A percentile compares a stretch with the other conserved stretches of the same genome.
These are phyloP conservation scores for Arthroderma sp. DNA, from an alignment of 2,329 filamentous ascomycete species.

Conservation along the genomic window DNA sequence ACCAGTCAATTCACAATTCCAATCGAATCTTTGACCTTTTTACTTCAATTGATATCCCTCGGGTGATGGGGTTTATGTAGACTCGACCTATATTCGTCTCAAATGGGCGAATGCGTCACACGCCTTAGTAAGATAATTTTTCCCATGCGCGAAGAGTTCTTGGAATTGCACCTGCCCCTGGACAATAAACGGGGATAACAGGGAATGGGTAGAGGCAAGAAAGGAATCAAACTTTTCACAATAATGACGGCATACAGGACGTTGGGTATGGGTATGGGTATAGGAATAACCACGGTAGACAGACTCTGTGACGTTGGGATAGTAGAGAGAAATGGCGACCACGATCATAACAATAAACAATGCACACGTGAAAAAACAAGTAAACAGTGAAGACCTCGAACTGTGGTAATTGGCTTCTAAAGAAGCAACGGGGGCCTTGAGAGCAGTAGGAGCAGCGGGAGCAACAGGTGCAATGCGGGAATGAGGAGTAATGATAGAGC, in stretches of 20 bases:
- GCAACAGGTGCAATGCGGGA: not conserved
- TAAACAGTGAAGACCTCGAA: not conserved
- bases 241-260: not conserved
- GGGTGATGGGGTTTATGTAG: not conserved
- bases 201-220: not conserved
- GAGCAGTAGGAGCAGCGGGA: not conserved
- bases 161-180: not conserved
- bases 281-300: not conserved
- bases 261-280: not conserved
- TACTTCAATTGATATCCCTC: not conserved
- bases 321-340: not conserved
- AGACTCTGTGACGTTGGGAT: not conserved
- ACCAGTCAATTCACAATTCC: not conserved
- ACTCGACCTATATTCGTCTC: conserved; percentile 2
- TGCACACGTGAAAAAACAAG: not conserved
- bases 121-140: not conserved
- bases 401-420: not conserved
- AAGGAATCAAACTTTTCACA: not conserved
- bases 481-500: not conserved
- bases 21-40: not conserved
- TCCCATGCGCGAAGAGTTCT: not conserved
- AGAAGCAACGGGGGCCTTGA: too few relatives aligned
- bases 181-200: not conserved
- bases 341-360: not conserved
- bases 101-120: not conserved